Conservation (phyloP, 1,284 basidiomycete genomes). For the Heliocybe sulcata region DNA sequence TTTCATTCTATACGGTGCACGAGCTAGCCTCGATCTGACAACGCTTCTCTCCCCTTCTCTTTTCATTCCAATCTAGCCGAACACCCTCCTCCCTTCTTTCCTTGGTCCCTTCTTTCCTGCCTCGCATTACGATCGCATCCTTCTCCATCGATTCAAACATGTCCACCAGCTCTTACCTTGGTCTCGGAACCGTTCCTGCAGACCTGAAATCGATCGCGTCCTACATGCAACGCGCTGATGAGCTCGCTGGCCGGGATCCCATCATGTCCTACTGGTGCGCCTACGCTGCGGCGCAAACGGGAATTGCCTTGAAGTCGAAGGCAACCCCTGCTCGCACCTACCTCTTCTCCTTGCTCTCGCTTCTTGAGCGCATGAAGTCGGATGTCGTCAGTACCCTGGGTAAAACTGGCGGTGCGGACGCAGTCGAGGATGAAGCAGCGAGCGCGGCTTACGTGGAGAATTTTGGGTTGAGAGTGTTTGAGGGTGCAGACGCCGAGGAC, state of each 20-base stretch:
- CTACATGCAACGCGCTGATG: slow-evolving; percentile 86
- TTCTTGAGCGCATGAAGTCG: slow-evolving; percentile 78
- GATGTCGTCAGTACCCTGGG: slow-evolving; percentile 32
- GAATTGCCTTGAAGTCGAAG: slow-evolving; percentile 64
- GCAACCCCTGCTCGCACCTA: slow-evolving; percentile 58
- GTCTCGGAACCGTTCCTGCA: slow-evolving; percentile 46
- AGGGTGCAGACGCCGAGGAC: slow-evolving; percentile 88
- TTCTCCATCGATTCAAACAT: background rate
- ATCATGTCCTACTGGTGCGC: slow-evolving; percentile 93
- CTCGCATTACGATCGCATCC: background rate
- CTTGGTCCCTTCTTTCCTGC: no score
- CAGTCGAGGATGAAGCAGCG: slow-evolving; percentile 77
- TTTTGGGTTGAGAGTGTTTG: slow-evolving; percentile 88
- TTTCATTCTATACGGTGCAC: background rate
- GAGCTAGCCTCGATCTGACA: background rate
- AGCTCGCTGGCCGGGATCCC: slow-evolving; percentile 77
- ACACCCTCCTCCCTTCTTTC: background rate
- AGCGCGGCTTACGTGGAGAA: slow-evolving; percentile 90
- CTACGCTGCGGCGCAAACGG: slow-evolving; percentile 87
- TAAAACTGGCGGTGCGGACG: slow-evolving; percentile 55
- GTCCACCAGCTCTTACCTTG: slow-evolving; percentile 22
- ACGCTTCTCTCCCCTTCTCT: background rate
- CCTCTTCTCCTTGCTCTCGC: slow-evolving; percentile 69
- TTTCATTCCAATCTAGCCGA: background rate
- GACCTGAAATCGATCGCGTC: slow-evolving; percentile 63